Conservation (phyloP, 140 eudicot genomes). For the Bidens hawaiensis region DNA sequence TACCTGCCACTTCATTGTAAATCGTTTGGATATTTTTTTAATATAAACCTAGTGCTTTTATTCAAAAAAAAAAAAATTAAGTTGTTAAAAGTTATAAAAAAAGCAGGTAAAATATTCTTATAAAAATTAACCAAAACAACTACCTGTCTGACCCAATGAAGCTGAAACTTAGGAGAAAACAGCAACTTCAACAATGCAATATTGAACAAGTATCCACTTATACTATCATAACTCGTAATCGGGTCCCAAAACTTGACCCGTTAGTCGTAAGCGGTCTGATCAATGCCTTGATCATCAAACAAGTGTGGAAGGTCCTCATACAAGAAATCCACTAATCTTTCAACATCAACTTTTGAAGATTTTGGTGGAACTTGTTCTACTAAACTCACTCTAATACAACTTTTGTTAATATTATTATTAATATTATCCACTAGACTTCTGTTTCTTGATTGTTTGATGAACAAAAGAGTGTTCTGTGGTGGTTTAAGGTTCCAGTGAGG, state of each 20-base stretch:
- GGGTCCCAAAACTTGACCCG: slow-evolving; percentile 84
- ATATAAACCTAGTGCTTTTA: no score
- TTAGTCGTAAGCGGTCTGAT: slow-evolving; percentile 74
- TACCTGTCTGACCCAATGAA: slow-evolving; percentile 94
- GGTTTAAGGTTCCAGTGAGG: slow-evolving; percentile 24
- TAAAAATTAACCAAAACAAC: no score
- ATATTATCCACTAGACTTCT: not conserved
- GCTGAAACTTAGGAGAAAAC: slow-evolving; percentile 64
- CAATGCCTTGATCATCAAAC: slow-evolving; percentile 92
- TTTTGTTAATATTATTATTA: no score
- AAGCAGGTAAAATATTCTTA: no score
- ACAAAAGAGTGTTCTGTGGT: slow-evolving; percentile 1
- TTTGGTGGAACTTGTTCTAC: slow-evolving; percentile 42
- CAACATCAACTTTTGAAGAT: slow-evolving; percentile 36
- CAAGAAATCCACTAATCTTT: slow-evolving; percentile 55
- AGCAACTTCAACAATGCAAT: slow-evolving; percentile 72
- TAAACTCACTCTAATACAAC: slow-evolving; percentile 40
- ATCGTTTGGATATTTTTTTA: no score
- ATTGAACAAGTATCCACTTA: slow-evolving; percentile 76
- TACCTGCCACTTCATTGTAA: no score
- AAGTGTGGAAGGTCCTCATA: slow-evolving; percentile 84
- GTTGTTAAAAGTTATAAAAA: no score
- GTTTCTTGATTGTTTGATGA: slow-evolving; percentile 23
- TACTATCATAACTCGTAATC: slow-evolving; percentile 71
- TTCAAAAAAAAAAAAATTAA: no score